Evolutionary conservation across 345 rosid genomes (phyloP).

Genomic region (Salix koriyanagi): DNA sequence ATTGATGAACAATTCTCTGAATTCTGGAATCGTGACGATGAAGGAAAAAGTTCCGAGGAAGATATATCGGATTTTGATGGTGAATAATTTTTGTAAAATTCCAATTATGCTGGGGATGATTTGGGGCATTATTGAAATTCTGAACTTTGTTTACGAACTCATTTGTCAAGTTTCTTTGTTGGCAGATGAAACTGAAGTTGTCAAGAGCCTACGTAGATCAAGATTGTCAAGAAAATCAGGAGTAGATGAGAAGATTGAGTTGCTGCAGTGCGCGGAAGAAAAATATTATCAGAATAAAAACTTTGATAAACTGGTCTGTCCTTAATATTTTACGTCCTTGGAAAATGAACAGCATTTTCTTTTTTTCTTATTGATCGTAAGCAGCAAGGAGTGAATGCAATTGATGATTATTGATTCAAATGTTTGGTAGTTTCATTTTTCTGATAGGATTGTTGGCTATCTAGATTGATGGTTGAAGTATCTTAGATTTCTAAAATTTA

Average conservation of each 20-base stretch:
- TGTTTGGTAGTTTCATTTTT: neutral
- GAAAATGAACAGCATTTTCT: neutral
- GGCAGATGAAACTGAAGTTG: constrained; percentile 49
- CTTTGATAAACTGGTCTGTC: constrained; percentile 52
- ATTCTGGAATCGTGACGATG: constrained; percentile 88
- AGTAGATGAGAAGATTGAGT: constrained; percentile 52
- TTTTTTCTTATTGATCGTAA: neutral
- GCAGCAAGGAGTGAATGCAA: neutral
- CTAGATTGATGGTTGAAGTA: neutral
- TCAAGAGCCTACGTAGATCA: constrained; percentile 39
- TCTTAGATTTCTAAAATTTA: neutral
- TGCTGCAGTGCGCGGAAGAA: constrained; percentile 73
- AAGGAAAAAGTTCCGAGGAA: constrained; percentile 73
- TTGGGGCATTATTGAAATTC: neutral
- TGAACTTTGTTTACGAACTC: neutral
- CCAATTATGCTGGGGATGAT: neutral
- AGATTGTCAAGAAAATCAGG: constrained; percentile 48
- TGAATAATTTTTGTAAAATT: constrained; percentile 22
- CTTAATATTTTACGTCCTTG: neutral
- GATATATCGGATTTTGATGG: constrained; percentile 91
- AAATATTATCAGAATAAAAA: constrained; percentile 45
- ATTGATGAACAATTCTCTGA: constrained; percentile 55
- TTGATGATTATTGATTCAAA: neutral
- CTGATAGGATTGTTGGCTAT: neutral
- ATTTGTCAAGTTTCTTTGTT: constrained; percentile 17